Evolutionary conservation across 148 eudicot species (phyloP), one percentile per base, ranked within the genome.

Genomic region (Agrostemma githago): DNA sequence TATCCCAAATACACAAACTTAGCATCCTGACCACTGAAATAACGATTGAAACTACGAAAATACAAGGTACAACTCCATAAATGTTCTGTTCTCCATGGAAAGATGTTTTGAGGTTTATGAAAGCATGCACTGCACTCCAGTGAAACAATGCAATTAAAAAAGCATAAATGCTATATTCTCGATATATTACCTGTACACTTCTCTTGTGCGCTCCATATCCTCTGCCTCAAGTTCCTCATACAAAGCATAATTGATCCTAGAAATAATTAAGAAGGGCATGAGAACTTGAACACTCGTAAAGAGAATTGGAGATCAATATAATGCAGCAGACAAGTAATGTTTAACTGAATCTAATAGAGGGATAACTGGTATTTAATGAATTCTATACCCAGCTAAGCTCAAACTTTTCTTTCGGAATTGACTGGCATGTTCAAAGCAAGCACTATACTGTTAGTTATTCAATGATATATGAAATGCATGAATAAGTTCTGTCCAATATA

Each of bases 181-280:
- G 75, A 48, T 63, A 48, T 17, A 38, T 70, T 86, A 92, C 96
- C 89, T 88, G 78, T 89, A 91, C 14, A 94, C 90, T 26, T 87
- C 93, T 83, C 93, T 84, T 37, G 97, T 80, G 1, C 91, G 88
- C 15, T 91, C 91, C 80, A 87, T 81, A 74, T 91, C 97, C 70
- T 86, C 85, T 34, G 96, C 98, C 68, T 94, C 96, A 42, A 94
- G 89, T 82, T 94, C 98, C 77, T 91, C 97, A 68, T 91, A 91
- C 59, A 94, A 80, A 38, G 91, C 95, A 84, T 94, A 94, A 67
- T 91, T 88, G 68, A 94, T 89, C 97, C 93, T 90, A 78, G 21
- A 14, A 78, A 79, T 19, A 46, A 72, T 66, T 4, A 37, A 62
- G 37, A 20, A 71, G 12, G 34, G 26, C 2, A 57, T 77, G 65